These are phyloP conservation scores for Niveomyces coronatus DNA, from an alignment of 2,329 filamentous ascomycete genomes.

Conservation along the genomic window DNA sequence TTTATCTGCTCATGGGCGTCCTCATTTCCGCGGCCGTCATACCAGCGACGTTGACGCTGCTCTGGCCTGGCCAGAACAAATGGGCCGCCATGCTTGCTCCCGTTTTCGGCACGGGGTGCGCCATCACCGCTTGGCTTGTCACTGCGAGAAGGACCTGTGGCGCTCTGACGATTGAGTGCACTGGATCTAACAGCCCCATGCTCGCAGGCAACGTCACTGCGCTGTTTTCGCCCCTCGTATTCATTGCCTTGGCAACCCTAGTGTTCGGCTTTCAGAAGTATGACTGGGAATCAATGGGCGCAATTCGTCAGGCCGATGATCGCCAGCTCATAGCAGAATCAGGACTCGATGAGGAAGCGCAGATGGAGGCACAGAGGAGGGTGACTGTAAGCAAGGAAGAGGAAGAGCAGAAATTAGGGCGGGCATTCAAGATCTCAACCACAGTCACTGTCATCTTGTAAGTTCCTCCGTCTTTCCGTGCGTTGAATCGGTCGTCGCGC, in stretches of 20 bases:
- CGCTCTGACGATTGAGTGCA: conserved; percentile 58
- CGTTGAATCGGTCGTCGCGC: not conserved
- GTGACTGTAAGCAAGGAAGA: conserved; percentile 22
- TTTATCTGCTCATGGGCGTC: conserved; percentile 85
- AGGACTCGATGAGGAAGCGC: conserved; percentile 30
- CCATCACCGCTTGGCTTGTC: conserved; percentile 66
- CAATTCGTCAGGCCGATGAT: conserved; percentile 71
- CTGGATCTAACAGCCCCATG: conserved; percentile 79
- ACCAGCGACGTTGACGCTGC: conserved; percentile 67
- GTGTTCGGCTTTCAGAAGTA: conserved; percentile 55
- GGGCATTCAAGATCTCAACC: conserved; percentile 38
- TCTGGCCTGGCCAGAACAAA: conserved; percentile 72
- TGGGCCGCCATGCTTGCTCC: conserved; percentile 59
- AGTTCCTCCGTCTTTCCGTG: not conserved
- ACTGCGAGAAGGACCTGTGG: conserved; percentile 62
- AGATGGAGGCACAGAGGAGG: conserved; percentile 12
- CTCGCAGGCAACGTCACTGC: conserved; percentile 74
- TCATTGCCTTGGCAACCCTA: conserved; percentile 69
- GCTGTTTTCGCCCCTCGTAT: conserved; percentile 59
- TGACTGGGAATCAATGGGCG: conserved; percentile 76
- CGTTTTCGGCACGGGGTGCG: conserved; percentile 53
- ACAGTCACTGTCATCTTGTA: conserved; percentile 23
- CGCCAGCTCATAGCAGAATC: conserved; percentile 55
- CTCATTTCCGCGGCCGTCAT: conserved; percentile 81
- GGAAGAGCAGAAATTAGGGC: conserved; percentile 40